Evolutionary conservation across 352 stramenopile species (phyloP), one percentile per base, ranked within the genome.

Genomic region (Aphanomyces stellatus): DNA sequence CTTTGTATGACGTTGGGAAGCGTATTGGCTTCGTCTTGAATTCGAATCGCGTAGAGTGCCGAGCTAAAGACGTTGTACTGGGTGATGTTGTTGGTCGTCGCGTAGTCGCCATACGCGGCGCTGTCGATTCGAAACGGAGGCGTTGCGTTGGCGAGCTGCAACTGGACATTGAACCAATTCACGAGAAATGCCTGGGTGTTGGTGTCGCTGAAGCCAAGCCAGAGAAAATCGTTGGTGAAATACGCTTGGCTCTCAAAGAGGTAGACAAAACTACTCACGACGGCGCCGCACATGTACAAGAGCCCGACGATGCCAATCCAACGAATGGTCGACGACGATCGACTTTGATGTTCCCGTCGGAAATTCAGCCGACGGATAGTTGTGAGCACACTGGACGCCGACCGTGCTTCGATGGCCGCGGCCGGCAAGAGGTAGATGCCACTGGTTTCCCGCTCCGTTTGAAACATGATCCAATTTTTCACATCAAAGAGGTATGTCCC

Each of bases 11-110:
- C 51, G 34, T 60, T 60, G 2, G 51, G 2, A 2, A 60, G 34
- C 13, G 51, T 35, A 33, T 60, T 60, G 30, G 22, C 51, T 40
- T 60, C 51, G 34, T 60, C 51, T 40, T 60, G 51, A 43, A 60
- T 40, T 27, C 33, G 33, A 33, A 1, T 5, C 8, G 51, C 30
- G 22, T 60, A 60, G 15, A 60, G 34, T 27, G 25, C 35, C 28
- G 51, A n/a, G n/a, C 31, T n/a, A 6, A 22, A 25, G 4, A 51
- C 24, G 3, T 31, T 28, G 11, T 31, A 30, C 3, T 34, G 31
- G 7, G 4, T 51, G 13, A 24, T 31, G 30, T 64, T 43, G 42
- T 64, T 53, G 2, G 22, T 22, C 13, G n/a, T 53, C 15, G 35
- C 27, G 34, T 37, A 33, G 30, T 65, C 57, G 11, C 34, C 15